Percentiles rank a stretch among this genome's conserved stretches.
Evolutionary conservation across 1,284 basidiomycete species (phyloP).

Genomic region (Ceratobasidium sp.): DNA sequence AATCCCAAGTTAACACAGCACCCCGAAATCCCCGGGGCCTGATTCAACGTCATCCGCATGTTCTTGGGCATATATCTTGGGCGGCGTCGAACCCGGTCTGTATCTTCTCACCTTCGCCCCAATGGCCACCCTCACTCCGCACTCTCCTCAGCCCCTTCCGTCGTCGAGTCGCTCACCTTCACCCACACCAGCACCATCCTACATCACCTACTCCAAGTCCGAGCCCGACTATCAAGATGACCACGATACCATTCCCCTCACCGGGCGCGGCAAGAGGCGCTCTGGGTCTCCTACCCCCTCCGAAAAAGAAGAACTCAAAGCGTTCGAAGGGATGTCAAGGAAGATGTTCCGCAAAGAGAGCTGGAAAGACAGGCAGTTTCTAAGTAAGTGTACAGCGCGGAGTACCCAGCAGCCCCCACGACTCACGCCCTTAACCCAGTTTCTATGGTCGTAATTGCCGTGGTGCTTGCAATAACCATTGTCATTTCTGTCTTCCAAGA

Average conservation of each 20-base stretch:
- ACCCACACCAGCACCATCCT: not conserved
- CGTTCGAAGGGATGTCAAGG: constrained; percentile 5
- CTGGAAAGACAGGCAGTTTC: constrained; percentile 25
- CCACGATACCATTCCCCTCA: constrained; percentile 6
- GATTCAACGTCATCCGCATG: not conserved
- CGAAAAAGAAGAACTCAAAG: constrained; percentile 35
- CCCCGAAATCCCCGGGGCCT: not conserved
- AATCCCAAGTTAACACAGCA: too few species aligned
- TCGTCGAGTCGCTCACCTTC: constrained; percentile 16
- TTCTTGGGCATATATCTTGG: constrained; percentile 2
- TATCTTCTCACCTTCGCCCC: not conserved
- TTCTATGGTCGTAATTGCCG: constrained; percentile 3
- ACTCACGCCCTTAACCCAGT: not conserved
- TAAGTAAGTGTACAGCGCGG: constrained; percentile 21
- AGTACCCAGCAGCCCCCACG: too few species aligned
- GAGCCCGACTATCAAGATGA: constrained; percentile 8
- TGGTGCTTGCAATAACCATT: constrained; percentile 11
- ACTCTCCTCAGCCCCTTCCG: constrained; percentile 1
- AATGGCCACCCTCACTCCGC: constrained; percentile 14
- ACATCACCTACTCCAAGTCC: constrained; percentile 12
- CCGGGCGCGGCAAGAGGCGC: constrained; percentile 1
- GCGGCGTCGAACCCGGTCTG: not conserved
- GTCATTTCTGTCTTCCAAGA: constrained; percentile 20
- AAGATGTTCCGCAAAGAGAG: constrained; percentile 33
- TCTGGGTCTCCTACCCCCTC: constrained; percentile 32